Base-by-base conservation (phyloP, 805 yeast species). In the Kurtzmaniella fragi region DNA sequence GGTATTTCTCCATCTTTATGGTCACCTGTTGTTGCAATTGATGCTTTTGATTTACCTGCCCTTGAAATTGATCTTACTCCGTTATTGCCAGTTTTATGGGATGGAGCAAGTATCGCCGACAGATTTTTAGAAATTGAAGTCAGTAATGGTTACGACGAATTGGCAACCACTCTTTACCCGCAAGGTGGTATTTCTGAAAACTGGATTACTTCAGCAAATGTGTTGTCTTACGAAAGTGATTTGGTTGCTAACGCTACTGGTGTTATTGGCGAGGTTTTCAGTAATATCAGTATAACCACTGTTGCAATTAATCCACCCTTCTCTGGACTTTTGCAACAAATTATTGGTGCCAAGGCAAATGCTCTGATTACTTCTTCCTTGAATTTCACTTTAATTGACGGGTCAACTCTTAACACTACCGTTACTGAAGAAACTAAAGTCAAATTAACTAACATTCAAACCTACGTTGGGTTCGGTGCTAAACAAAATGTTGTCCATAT, bases 1-100 rank as follows among this genome's bases (percentile, higher is more conserved):
- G 95, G 95, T 2, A 62, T 80, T 27, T 75, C 89, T 1, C 95
- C 96, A 1, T 70, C 82, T 3, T 62, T 87, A 34, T 88, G 96
- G 96, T 70, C 74, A 36, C 87, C 95, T 3, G 77, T 84, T 44
- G 95, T 87, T 5, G 80, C 86, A 2, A 70, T 75, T 14, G 73
- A 78, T 42, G 82, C 95, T 0, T 85, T 80, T 60, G 95, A 88
- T 55, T 64, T 87, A 25, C 79, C 78, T 13, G 72, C 82, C n/a
- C 67, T 82, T 46, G 81, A 79, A 41, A 55, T 88, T 34, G 95
- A 88, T 46, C 50, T 88, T 34, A 75, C 91, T 9, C 78, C 84
- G 0, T 69, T 80, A 44, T 60, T 87, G 42, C 93, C 95, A 2
- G 55, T 63, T n/a, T 56, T 87, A 25, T 84, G 90, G 89, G 56